phyloP scores from a whole-genome alignment of 306 rosid genomes.

The Calophaca sinica region DNA sequence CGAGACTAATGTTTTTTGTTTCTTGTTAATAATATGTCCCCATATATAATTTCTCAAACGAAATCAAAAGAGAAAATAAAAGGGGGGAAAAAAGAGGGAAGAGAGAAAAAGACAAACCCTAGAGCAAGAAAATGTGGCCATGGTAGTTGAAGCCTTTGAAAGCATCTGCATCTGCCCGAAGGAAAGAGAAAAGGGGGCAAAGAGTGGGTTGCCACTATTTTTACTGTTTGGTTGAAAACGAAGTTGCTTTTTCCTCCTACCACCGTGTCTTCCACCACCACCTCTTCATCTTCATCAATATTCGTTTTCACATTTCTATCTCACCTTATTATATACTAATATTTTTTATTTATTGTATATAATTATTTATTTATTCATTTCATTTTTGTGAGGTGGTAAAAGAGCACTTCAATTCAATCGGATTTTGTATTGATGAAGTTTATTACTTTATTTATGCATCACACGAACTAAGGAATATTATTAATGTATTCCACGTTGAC shows the following conservation, averaged over 20 bases:
- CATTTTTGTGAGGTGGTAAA: not conserved
- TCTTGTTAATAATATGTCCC: not conserved
- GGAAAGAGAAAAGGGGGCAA: not conserved
- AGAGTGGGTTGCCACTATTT: constrained; percentile 52
- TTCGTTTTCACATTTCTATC: constrained; percentile 9
- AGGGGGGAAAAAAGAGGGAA: not conserved
- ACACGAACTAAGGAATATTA: not conserved
- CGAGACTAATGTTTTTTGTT: not conserved
- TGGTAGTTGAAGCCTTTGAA: constrained; percentile 67
- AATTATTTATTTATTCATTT: no score
- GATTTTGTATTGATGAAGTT: constrained; percentile 10
- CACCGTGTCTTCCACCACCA: constrained; percentile 47
- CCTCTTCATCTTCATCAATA: constrained; percentile 31
- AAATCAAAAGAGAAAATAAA: not conserved
- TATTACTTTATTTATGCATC: not conserved
- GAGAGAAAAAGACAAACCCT: constrained; percentile 54
- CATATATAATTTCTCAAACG: not conserved
- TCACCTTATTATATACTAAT: not conserved
- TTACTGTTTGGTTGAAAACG: constrained; percentile 47
- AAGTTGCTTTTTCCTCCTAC: constrained; percentile 29
- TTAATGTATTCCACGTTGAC: constrained; percentile 30
- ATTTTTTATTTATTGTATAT: not conserved
- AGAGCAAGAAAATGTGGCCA: constrained; percentile 68
- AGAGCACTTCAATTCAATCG: not conserved
- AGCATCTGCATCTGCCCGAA: constrained; percentile 57